These are phyloP conservation scores for Phaeotremella fagi DNA, from an alignment of 768 basidiomycete genomes.

Conservation along the genomic window DNA sequence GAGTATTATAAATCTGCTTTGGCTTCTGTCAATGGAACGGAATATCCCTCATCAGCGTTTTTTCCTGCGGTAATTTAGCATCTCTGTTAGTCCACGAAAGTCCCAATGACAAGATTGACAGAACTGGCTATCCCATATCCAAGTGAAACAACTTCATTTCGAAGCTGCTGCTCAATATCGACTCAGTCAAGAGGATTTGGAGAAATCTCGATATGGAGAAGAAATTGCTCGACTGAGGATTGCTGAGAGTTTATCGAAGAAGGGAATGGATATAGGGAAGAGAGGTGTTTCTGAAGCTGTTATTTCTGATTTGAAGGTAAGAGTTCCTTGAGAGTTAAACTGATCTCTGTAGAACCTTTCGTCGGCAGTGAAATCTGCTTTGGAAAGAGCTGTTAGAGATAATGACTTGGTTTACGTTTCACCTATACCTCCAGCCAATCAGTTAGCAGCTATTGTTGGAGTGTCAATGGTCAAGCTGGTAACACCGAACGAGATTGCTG, in stretches of 20 bases:
- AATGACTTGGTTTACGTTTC: slow-evolving; percentile 95
- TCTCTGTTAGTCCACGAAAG: too few species aligned
- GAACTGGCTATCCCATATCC: slow-evolving; percentile 76
- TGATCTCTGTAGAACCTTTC: slow-evolving; percentile 61
- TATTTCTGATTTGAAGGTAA: slow-evolving; percentile 72
- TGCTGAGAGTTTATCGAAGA: slow-evolving; percentile 64
- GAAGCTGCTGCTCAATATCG: slow-evolving; percentile 81
- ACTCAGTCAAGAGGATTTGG: slow-evolving; percentile 82
- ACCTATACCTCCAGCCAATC: slow-evolving; percentile 68
- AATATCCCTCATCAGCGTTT: slow-evolving; percentile 39
- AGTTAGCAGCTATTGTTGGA: slow-evolving; percentile 62
- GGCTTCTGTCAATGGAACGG: slow-evolving; percentile 32
- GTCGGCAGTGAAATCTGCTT: slow-evolving; percentile 62
- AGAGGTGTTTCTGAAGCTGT: slow-evolving; percentile 62
- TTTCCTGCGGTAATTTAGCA: slow-evolving; percentile 39
- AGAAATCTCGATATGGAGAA: slow-evolving; percentile 67
- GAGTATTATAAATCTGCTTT: slow-evolving; percentile 61
- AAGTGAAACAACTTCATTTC: slow-evolving; percentile 80
- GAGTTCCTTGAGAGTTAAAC: slow-evolving; percentile 11
- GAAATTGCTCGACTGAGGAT: slow-evolving; percentile 74
- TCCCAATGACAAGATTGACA: too few species aligned
- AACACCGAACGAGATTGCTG: slow-evolving; percentile 51
- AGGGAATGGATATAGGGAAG: slow-evolving; percentile 64
- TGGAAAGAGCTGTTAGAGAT: slow-evolving; percentile 73
- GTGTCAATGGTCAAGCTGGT: slow-evolving; percentile 63